Evolutionary conservation across 2,329 filamentous ascomycete genomes (phyloP), one percentile per base, ranked within the genome.

Genomic region (Thelonectria blattea): DNA sequence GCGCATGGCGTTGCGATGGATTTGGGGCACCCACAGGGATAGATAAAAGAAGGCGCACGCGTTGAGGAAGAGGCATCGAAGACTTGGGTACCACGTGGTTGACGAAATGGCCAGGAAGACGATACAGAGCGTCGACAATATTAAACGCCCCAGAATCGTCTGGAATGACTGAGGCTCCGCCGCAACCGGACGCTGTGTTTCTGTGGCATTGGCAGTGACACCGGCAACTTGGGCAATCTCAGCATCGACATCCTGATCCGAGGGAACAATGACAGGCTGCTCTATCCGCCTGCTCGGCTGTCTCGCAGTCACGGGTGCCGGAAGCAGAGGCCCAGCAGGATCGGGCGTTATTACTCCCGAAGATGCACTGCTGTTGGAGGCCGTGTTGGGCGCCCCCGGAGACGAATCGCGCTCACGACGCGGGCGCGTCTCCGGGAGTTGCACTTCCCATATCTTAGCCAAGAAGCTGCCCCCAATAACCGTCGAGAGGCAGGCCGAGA

Each of bases 11-110:
- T 99, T 99, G 63, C 95, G 91, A 72, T 91, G 86, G 67, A 98
- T 96, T 74, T 99, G 95, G 0, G 95, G 94, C 1, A 88, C 73
- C 94, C 94, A 98, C 72, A 97, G 89, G 18, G 93, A 97, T 46
- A 97, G 85, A 73, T 97, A 97, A 54, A 85, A 66, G 68, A 94
- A 87, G 2, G 86, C 83, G 20, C 96, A 78, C 3, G 82, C 65
- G 72, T 93, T 86, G 68, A 86, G 79, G 72, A 88, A 89, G 52
- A 79, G 71, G 22, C 81, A 78, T 37, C 87, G 85, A 43, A 84
- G 72, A 8, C 76, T 73, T 1, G 83, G 79, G 52, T 86, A 83
- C 86, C 87, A 90, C 2, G 85, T 84, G 17, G 81, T 79, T 7
- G 87, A 87, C 12, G 85, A 84, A 34, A 88, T 78, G 47, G 82